Percentiles rank a stretch among this genome's conserved stretches.
These are phyloP conservation scores for Exophiala dermatitidis DNA, from an alignment of 2,329 filamentous ascomycete genomes.

Conservation along the genomic window DNA sequence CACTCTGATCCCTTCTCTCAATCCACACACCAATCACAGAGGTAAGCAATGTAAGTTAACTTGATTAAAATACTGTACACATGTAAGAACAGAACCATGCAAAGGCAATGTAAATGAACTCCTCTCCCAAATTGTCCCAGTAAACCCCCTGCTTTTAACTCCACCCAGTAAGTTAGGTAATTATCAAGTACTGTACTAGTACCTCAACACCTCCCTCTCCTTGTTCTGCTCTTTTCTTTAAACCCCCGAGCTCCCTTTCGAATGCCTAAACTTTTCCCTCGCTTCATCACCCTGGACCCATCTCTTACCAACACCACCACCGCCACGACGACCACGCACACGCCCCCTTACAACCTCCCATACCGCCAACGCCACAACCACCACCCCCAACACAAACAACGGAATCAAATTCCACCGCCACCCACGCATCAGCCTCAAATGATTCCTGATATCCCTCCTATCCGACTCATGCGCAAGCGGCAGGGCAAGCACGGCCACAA, in stretches of 20 bases:
- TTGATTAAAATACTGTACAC: too few species aligned
- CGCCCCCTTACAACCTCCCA: slow-evolving; percentile 10
- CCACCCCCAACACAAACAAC: slow-evolving; percentile 20
- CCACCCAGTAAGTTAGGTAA: too few species aligned
- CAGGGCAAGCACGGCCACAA: slow-evolving; percentile 21
- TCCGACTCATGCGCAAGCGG: slow-evolving; percentile 18
- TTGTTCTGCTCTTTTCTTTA: too few species aligned
- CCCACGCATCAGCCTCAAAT: slow-evolving; percentile 22
- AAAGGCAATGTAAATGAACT: too few species aligned
- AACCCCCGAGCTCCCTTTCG: not conserved
- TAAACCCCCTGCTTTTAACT: too few species aligned
- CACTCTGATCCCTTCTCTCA: too few species aligned
- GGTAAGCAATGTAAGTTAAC: too few species aligned
- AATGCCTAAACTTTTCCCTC: slow-evolving; percentile 13
- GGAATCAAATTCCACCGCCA: slow-evolving; percentile 26
- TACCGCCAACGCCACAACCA: slow-evolving; percentile 13
- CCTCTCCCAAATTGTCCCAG: too few species aligned
- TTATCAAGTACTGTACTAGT: too few species aligned
- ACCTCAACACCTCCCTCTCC: too few species aligned
- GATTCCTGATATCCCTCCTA: slow-evolving; percentile 15
- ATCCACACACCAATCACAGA: too few species aligned
- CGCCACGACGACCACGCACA: slow-evolving; percentile 12
- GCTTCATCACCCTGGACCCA: slow-evolving; percentile 13
- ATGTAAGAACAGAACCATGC: too few species aligned
- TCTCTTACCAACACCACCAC: slow-evolving; percentile 13